phyloP scores from a whole-genome alignment of 805 yeast genomes.

The Starmerella potacharoeniae region DNA sequence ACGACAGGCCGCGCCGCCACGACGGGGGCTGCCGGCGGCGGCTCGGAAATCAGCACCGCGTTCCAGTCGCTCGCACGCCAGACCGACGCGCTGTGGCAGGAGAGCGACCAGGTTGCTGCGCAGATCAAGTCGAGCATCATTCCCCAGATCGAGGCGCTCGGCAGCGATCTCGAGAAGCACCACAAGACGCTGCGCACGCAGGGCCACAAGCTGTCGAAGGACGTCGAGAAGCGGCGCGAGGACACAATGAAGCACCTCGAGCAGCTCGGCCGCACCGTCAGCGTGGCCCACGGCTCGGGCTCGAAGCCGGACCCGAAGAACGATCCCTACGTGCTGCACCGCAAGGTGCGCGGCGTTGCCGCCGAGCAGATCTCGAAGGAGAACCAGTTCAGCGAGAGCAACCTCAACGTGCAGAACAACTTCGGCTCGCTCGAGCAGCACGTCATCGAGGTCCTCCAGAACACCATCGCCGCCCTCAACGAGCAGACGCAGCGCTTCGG shows the following conservation, averaged over 20 bases:
- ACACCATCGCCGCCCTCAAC: slow-evolving; percentile 29
- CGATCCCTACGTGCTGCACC: slow-evolving; percentile 40
- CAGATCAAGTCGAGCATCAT: slow-evolving; percentile 30
- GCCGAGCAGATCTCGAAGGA: slow-evolving; percentile 37
- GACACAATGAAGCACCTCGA: slow-evolving; percentile 33
- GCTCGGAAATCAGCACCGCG: slow-evolving; percentile 26
- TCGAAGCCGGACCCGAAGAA: slow-evolving; percentile 31
- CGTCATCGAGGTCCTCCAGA: slow-evolving; percentile 34
- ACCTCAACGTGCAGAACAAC: slow-evolving; percentile 34
- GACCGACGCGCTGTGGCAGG: slow-evolving; percentile 28
- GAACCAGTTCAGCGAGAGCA: slow-evolving; percentile 35
- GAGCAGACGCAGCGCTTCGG: slow-evolving; percentile 27
- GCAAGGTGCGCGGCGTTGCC: slow-evolving; percentile 31
- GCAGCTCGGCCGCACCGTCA: slow-evolving; percentile 24
- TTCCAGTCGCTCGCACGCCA: slow-evolving; percentile 27
- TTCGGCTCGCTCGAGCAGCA: slow-evolving; percentile 36
- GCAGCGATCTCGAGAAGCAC: slow-evolving; percentile 34
- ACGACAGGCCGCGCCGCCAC: no score
- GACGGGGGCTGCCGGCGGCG: neutral
- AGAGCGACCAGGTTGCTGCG: slow-evolving; percentile 32
- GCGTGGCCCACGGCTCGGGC: slow-evolving; percentile 25
- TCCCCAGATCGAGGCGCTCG: slow-evolving; percentile 37
- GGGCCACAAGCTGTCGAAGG: slow-evolving; percentile 30
- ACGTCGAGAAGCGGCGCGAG: slow-evolving; percentile 30
- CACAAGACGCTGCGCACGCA: slow-evolving; percentile 32